A percentile compares a stretch with the other conserved stretches of the same genome.
Conservation (phyloP, 176 grass and related monocot species). For the Alloteropsis semialata region DNA sequence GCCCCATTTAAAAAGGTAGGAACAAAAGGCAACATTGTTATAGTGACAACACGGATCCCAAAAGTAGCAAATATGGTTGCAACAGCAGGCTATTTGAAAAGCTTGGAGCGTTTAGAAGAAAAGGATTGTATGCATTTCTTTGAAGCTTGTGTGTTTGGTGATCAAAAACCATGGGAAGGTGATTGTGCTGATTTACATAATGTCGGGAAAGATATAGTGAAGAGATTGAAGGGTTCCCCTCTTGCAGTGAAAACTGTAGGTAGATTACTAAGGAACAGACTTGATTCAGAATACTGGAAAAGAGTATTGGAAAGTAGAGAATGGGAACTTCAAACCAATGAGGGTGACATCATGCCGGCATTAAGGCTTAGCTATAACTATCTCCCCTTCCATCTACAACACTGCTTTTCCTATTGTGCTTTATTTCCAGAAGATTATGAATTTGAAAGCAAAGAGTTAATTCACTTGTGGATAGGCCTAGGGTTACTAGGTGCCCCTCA, state of each 20-base stretch:
- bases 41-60: too few relatives aligned
- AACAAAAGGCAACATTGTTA: too few relatives aligned
- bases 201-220: not conserved
- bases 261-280: not conserved
- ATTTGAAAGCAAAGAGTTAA: too few relatives aligned
- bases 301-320: not conserved
- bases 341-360: conserved; percentile 19
- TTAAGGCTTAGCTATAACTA: too few relatives aligned
- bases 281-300: not conserved
- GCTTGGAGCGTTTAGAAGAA: not conserved
- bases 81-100: not conserved
- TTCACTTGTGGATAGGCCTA: conserved; percentile 25
- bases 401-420: not conserved
- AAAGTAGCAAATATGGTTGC: too few relatives aligned
- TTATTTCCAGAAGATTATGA: conserved; percentile 20
- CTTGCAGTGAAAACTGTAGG: conserved; percentile 18
- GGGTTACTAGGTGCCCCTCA: not conserved
- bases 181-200: not conserved
- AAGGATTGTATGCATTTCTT: not conserved
- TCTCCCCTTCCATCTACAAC: not conserved
- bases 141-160: not conserved
- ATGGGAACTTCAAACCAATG: not conserved
- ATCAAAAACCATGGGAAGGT: not conserved
- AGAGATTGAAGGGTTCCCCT: not conserved
- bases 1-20: too few relatives aligned